Evolutionary conservation across 225 moss, liverwort and hornwort genomes (phyloP), one percentile per base, ranked within the genome.

Genomic region (Climacium dendroides): DNA sequence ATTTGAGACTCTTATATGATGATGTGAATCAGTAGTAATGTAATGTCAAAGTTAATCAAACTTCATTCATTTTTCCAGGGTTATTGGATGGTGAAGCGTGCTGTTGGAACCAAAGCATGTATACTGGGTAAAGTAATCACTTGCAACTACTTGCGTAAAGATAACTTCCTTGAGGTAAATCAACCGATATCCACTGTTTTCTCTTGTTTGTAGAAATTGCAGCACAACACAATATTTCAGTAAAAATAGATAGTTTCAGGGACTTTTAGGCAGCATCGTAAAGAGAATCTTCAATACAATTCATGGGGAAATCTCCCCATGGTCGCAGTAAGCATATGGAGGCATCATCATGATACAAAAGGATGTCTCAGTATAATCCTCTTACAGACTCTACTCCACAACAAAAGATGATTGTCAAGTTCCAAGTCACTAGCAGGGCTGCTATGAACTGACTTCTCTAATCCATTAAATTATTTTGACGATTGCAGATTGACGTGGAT

Each of bases 21-120:
- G 75, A 15, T 57, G 53, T 48, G 47, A 65, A n/a, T 65, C 58
- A 78, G 58, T 83, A 71, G 15, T 39, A 20, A 37, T 60, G 58
- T 62, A 53, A 85, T 79, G 29, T 54, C 53, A 13, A 83, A 70
- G 20, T 30, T 66, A 53, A 45, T 83, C 7, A 85, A 60, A 19
- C 34, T n/a, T 45, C 52, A n/a, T 65, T 71, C 7, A 57, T 39
- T 79, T 60, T 87, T 85, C 61, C 87, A 96, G 96, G 96, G 95
- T 24, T 96, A 95, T 83, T 96, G 96, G 96, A 93, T 96, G 91
- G 96, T 95, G 83, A 95, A 95, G 90, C 94, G 96, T 77, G 96
- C 94, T 50, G 89, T 96, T 55, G 95, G 96, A 62, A 93, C 93
- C 43, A 96, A 95, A 93, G 94, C 94, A 79, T 95, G 95, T 81